Percentiles rank a stretch among this genome's conserved stretches.
Evolutionary conservation across 1,139 yeast species (phyloP).

Genomic region (Candida mesenterica): DNA sequence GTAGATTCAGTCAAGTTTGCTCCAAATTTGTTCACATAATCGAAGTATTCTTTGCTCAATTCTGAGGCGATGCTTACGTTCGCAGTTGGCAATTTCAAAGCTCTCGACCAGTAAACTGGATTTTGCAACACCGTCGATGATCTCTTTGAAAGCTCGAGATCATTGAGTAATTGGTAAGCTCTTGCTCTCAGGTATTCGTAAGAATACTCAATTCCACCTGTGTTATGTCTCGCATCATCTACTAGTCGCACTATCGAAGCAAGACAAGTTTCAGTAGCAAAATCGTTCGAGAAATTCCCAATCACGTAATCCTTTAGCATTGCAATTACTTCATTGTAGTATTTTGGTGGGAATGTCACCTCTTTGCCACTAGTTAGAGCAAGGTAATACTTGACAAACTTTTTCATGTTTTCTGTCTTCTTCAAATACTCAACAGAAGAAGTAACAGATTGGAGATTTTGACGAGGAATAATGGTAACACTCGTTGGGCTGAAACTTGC

Average conservation of each 20-base stretch:
- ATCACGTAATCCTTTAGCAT: constrained; percentile 50
- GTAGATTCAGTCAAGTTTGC: background rate
- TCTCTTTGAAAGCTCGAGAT: constrained; percentile 20
- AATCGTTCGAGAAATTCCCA: constrained; percentile 46
- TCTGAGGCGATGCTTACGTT: constrained; percentile 39
- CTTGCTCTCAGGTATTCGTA: constrained; percentile 47
- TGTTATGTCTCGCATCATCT: constrained; percentile 18
- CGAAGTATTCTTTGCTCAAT: constrained; percentile 42
- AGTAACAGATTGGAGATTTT: constrained; percentile 29
- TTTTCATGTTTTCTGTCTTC: constrained; percentile 20
- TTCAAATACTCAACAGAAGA: constrained; percentile 31
- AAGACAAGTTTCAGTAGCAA: constrained; percentile 32
- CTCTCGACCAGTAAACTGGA: constrained; percentile 49
- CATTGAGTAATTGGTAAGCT: constrained; percentile 46
- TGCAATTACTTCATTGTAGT: constrained; percentile 34
- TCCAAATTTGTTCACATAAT: constrained; percentile 22
- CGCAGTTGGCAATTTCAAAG: constrained; percentile 40
- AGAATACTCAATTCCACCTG: constrained; percentile 15
- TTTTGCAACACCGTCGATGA: constrained; percentile 29
- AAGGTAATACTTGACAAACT: constrained; percentile 23
- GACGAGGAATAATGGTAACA: constrained; percentile 47
- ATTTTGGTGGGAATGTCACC: constrained; percentile 17
- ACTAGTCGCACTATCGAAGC: constrained; percentile 37
- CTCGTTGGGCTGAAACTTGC: constrained; percentile 41
- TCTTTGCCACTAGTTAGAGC: constrained; percentile 16